Conservation (phyloP, 2,329 filamentous ascomycete species). For the Nothophaeocryptopus gaeumannii region DNA sequence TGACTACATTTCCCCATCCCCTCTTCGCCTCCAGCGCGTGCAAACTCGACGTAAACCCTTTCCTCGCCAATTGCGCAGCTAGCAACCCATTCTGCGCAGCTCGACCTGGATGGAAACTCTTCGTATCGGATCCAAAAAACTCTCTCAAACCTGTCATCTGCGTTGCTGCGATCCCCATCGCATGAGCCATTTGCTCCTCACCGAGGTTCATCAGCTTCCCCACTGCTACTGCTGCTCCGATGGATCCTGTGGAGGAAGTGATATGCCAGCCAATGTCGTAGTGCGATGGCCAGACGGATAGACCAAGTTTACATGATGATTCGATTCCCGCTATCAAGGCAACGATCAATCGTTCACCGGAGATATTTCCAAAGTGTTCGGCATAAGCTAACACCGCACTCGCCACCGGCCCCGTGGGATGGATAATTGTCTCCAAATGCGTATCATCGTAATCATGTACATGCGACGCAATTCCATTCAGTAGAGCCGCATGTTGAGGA, state of each 20-base stretch:
- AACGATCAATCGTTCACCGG: slow-evolving; percentile 49
- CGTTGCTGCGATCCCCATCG: slow-evolving; percentile 53
- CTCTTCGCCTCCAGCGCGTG: slow-evolving; percentile 52
- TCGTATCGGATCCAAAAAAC: slow-evolving; percentile 57
- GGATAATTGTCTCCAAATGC: slow-evolving; percentile 56
- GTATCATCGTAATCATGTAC: slow-evolving; percentile 59
- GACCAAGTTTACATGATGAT: slow-evolving; percentile 52
- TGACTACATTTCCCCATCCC: slow-evolving; percentile 54
- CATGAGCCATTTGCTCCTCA: slow-evolving; percentile 44
- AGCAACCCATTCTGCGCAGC: slow-evolving; percentile 54
- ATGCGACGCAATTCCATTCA: slow-evolving; percentile 57
- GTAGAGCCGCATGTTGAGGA: slow-evolving; percentile 50
- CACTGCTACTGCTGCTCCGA: slow-evolving; percentile 54
- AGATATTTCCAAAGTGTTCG: slow-evolving; percentile 41
- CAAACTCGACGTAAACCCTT: slow-evolving; percentile 49
- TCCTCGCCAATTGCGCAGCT: slow-evolving; percentile 45
- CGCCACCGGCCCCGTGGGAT: slow-evolving; percentile 53
- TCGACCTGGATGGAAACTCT: slow-evolving; percentile 55
- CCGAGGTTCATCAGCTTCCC: slow-evolving; percentile 47
- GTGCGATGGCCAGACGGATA: slow-evolving; percentile 54
- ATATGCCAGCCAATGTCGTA: slow-evolving; percentile 59
- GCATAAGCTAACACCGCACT: slow-evolving; percentile 50
- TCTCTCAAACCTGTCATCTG: slow-evolving; percentile 55
- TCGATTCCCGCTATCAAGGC: slow-evolving; percentile 54
- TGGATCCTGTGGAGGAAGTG: slow-evolving; percentile 51